Percentiles rank a stretch among this genome's conserved stretches.
These are phyloP conservation scores for Fusarium hostae DNA, from an alignment of 2,329 filamentous ascomycete genomes.

Conservation along the genomic window DNA sequence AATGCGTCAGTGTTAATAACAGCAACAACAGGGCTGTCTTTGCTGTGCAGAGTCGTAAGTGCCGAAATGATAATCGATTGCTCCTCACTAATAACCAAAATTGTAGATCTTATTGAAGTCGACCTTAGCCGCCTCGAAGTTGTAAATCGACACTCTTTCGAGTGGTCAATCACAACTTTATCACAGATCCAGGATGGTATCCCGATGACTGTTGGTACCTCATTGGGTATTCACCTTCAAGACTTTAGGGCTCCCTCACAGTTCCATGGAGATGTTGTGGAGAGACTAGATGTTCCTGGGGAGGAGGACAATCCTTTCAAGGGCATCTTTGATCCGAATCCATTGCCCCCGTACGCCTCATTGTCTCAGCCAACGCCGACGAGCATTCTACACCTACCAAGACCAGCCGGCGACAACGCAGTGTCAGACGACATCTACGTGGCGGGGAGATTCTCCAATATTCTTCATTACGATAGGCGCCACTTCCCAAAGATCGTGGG, in stretches of 20 bases:
- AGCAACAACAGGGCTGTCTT: conserved; percentile 76
- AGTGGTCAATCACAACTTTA: conserved; percentile 84
- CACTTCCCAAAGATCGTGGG: conserved; percentile 82
- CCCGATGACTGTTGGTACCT: conserved; percentile 86
- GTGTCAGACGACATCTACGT: conserved; percentile 86
- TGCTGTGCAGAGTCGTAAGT: conserved; percentile 77
- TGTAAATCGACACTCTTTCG: conserved; percentile 76
- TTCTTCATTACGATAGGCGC: conserved; percentile 88
- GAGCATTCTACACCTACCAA: conserved; percentile 81
- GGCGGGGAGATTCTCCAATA: conserved; percentile 87
- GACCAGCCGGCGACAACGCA: conserved; percentile 60
- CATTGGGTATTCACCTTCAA: conserved; percentile 82
- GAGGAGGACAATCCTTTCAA: conserved; percentile 48
- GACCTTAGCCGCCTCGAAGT: conserved; percentile 80
- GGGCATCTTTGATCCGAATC: conserved; percentile 62
- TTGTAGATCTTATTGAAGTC: conserved; percentile 75
- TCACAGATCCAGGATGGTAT: conserved; percentile 74
- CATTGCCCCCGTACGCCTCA: conserved; percentile 71
- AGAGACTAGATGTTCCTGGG: conserved; percentile 49
- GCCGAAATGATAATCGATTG: neutral
- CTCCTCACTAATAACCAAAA: neutral
- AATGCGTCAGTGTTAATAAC: conserved; percentile 85
- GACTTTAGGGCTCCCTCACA: conserved; percentile 70
- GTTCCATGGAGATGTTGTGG: conserved; percentile 48
- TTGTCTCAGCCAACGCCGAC: conserved; percentile 84